A percentile compares a stretch with the other conserved stretches of the same genome.
Conservation (phyloP, 1,284 basidiomycete genomes). For the Ustilago esculenta region DNA sequence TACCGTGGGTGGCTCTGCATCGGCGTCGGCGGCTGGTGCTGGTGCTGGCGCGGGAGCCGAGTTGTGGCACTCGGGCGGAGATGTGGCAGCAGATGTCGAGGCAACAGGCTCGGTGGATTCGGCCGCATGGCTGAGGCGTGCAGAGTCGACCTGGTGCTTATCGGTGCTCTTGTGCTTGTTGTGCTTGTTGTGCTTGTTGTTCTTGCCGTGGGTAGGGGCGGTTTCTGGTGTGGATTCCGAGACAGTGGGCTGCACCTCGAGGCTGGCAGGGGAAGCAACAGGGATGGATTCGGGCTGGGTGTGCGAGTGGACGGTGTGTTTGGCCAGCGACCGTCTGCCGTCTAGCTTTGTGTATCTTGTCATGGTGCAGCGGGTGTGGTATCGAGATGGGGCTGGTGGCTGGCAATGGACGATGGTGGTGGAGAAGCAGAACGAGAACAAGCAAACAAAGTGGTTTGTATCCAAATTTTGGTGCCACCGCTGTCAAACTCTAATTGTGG, state of each 20-base stretch:
- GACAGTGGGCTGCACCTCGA: constrained; percentile 1
- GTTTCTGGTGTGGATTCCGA: constrained; percentile 6
- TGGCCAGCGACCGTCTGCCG: constrained; percentile 46
- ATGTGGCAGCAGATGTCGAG: constrained; percentile 16
- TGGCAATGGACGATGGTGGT: not conserved
- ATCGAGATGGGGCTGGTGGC: not conserved
- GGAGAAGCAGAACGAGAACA: not conserved
- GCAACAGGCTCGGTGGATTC: constrained; percentile 18
- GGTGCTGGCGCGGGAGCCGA: not conserved
- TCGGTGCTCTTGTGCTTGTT: constrained; percentile 7
- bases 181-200: constrained; percentile 25
- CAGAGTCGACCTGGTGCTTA: not conserved
- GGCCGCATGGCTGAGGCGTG: constrained; percentile 1
- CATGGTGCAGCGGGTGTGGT: constrained; percentile 17
- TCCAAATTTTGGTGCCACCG: too few relatives aligned
- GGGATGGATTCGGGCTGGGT: constrained; percentile 24
- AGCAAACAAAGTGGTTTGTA: not conserved
- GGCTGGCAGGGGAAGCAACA: constrained; percentile 13
- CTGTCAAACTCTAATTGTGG: too few relatives aligned
- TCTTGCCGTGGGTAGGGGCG: constrained; percentile 23
- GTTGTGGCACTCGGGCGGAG: not conserved
- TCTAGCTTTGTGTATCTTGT: constrained; percentile 60
- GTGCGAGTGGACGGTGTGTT: constrained; percentile 36
- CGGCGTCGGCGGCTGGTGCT: not conserved
- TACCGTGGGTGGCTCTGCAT: constrained; percentile 34